phyloP scores from a whole-genome alignment of 2,329 filamentous ascomycete genomes.

The Endothia cerciana region DNA sequence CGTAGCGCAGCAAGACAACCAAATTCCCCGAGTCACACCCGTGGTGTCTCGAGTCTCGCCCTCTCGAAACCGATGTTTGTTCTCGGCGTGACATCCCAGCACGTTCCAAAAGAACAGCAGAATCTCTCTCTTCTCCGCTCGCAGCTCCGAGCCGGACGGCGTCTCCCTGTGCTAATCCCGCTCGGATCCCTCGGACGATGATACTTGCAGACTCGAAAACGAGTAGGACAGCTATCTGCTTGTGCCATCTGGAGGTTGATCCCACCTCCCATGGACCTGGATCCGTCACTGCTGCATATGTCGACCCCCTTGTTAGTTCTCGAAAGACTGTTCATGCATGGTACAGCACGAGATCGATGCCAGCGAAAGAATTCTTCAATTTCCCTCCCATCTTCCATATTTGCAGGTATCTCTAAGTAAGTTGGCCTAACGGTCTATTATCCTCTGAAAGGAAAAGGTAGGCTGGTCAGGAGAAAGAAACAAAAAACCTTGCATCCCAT shows the following conservation, averaged over 20 bases:
- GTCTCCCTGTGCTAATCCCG: neutral
- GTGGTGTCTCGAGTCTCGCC: neutral
- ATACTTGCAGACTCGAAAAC: too few relatives aligned
- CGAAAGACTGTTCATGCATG: neutral
- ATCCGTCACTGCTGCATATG: neutral
- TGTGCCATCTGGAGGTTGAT: neutral
- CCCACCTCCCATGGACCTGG: neutral
- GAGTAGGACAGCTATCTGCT: too few relatives aligned
- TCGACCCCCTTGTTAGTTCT: neutral
- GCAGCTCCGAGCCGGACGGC: too few relatives aligned
- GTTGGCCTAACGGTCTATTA: constrained; percentile 20
- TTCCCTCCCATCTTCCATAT: constrained; percentile 22
- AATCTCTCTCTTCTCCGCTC: neutral
- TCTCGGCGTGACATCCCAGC: neutral
- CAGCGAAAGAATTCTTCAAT: constrained; percentile 18
- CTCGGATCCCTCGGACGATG: neutral
- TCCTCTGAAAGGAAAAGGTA: constrained; percentile 10
- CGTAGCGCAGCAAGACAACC: neutral
- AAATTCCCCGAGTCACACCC: neutral
- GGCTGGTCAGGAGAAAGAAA: neutral
- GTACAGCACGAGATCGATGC: neutral
- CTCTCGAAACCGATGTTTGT: neutral
- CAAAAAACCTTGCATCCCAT: neutral
- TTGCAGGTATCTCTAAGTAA: constrained; percentile 28
- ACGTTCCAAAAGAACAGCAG: neutral